phyloP scores from a whole-genome alignment of 2,329 filamentous ascomycete species.

The Pseudogymnoascus sp. region DNA sequence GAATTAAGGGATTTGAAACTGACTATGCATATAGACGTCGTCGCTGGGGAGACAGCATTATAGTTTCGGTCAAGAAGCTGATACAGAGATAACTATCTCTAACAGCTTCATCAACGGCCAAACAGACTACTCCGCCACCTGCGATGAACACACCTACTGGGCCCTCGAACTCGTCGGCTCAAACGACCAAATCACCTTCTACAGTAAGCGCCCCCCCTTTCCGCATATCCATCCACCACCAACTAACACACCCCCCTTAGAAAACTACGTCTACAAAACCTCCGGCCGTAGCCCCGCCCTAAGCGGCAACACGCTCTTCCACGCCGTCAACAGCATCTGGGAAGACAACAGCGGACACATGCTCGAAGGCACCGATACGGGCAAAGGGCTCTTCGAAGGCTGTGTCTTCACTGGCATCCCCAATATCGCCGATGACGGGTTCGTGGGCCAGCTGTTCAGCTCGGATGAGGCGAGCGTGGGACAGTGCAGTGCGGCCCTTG shows the following conservation, averaged over 20 bases:
- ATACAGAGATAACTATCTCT: slow-evolving; percentile 34
- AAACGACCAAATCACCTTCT: slow-evolving; percentile 32
- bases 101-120: slow-evolving; percentile 38
- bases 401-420: slow-evolving; percentile 35
- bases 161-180: slow-evolving; percentile 32
- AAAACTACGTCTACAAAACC: slow-evolving; percentile 36
- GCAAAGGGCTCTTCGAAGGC: slow-evolving; percentile 34
- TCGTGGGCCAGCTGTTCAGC: slow-evolving; percentile 13
- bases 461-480: slow-evolving; percentile 13
- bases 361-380: slow-evolving; percentile 32
- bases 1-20: neutral
- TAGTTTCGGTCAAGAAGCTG: slow-evolving; percentile 27
- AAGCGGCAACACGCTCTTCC: slow-evolving; percentile 29
- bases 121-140: slow-evolving; percentile 35
- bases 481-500: neutral
- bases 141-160: slow-evolving; percentile 41
- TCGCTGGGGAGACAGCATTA: slow-evolving; percentile 34
- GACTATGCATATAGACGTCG: slow-evolving; percentile 13
- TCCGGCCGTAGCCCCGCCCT: slow-evolving; percentile 37
- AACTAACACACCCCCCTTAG: slow-evolving; percentile 16
- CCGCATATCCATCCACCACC: neutral
- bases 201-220: neutral
- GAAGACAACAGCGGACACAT: slow-evolving; percentile 34
- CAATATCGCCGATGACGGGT: slow-evolving; percentile 14
- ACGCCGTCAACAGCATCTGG: slow-evolving; percentile 36